Evolutionary conservation across 2,329 filamentous ascomycete species (phyloP).

Genomic region (Paracoccidioides lutzii): DNA sequence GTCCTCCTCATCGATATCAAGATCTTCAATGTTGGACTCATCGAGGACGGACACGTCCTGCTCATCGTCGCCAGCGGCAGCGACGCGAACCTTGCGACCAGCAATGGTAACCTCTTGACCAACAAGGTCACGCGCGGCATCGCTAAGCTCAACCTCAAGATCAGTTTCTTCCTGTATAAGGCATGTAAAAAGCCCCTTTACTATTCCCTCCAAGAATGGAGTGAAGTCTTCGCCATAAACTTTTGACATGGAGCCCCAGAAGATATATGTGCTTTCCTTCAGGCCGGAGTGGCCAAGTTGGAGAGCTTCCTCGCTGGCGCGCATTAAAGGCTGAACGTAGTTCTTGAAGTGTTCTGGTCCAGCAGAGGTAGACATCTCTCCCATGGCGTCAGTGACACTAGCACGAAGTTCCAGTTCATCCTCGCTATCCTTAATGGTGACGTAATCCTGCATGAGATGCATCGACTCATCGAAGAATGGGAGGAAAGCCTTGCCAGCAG

Average conservation of each 20-base stretch:
- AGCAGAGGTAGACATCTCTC: slow-evolving; percentile 80
- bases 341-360: slow-evolving; percentile 77
- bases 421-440: slow-evolving; percentile 74
- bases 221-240: slow-evolving; percentile 62
- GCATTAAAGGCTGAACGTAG: slow-evolving; percentile 82
- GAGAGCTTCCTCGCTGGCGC: slow-evolving; percentile 80
- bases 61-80: slow-evolving; percentile 47
- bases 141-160: slow-evolving; percentile 60
- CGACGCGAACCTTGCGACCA: slow-evolving; percentile 76
- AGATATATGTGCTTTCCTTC: slow-evolving; percentile 90
- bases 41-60: slow-evolving; percentile 22
- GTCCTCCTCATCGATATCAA: slow-evolving; percentile 64
- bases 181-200: slow-evolving; percentile 57
- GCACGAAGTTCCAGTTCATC: slow-evolving; percentile 83
- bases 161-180: slow-evolving; percentile 82
- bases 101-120: slow-evolving; percentile 64
- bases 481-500: slow-evolving; percentile 68
- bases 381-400: slow-evolving; percentile 83
- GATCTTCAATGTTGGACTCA: slow-evolving; percentile 47
- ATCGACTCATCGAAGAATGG: slow-evolving; percentile 90
- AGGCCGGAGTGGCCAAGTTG: slow-evolving; percentile 79
- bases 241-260: slow-evolving; percentile 90
- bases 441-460: slow-evolving; percentile 72
- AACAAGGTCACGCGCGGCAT: slow-evolving; percentile 59
- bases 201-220: slow-evolving; percentile 34